phyloP scores from a whole-genome alignment of 371 early-diverging fungal species.

The Rhizomucor pusillus region DNA sequence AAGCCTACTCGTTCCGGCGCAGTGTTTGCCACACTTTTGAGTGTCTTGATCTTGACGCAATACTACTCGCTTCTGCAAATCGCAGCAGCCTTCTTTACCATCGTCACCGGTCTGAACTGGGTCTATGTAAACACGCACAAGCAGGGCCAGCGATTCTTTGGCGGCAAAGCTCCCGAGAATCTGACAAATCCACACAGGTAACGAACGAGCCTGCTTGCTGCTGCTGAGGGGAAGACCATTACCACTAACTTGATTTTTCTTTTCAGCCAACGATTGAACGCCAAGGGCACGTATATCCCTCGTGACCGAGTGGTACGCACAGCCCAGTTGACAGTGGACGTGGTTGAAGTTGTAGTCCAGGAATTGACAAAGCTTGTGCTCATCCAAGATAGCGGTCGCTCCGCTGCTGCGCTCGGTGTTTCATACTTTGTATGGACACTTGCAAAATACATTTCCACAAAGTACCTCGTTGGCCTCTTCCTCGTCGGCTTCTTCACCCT shows the following conservation, averaged over 20 bases:
- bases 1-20: constrained; percentile 43
- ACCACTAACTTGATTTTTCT: background rate
- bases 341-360: constrained; percentile 41
- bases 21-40: constrained; percentile 28
- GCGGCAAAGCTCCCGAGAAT: constrained; percentile 38
- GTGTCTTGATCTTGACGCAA: constrained; percentile 45
- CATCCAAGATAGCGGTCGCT: constrained; percentile 53
- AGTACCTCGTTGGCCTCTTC: constrained; percentile 47
- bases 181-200: constrained; percentile 44
- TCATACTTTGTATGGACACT: constrained; percentile 57
- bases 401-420: constrained; percentile 40
- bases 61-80: constrained; percentile 58
- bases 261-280: constrained; percentile 27
- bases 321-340: constrained; percentile 44
- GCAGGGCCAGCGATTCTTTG: constrained; percentile 36
- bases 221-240: too few relatives aligned
- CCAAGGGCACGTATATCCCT: constrained; percentile 28
- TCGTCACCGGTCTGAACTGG: constrained; percentile 51
- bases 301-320: constrained; percentile 39
- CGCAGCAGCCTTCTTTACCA: constrained; percentile 43
- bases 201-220: too few relatives aligned
- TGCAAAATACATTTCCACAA: constrained; percentile 56
- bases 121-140: constrained; percentile 52
- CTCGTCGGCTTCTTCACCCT: constrained; percentile 44
- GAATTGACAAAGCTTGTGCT: constrained; percentile 50